Evolutionary conservation across 192 early-diverging fungal genomes (phyloP).

Genomic region (Backusella parvicylindrica): DNA sequence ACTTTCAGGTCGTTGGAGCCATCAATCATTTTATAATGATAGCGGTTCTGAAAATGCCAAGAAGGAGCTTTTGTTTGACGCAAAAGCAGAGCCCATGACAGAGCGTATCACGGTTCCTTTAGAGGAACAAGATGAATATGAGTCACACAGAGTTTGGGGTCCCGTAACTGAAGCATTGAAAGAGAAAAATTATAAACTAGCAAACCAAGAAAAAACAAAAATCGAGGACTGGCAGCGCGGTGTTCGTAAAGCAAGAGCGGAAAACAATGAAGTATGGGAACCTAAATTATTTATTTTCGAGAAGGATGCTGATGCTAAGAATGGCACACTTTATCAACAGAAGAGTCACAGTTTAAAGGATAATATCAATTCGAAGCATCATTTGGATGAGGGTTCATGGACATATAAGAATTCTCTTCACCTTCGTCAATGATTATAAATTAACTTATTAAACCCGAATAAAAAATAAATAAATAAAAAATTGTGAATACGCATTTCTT

Average conservation of each 20-base stretch:
- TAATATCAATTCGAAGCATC: slow-evolving; percentile 1
- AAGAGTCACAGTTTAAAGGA: background rate
- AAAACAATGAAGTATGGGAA: slow-evolving; percentile 39
- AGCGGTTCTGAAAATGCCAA: slow-evolving; percentile 29
- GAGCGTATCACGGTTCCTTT: slow-evolving; percentile 55
- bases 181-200: slow-evolving; percentile 57
- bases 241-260: slow-evolving; percentile 55
- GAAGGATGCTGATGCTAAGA: slow-evolving; percentile 8
- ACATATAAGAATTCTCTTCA: slow-evolving; percentile 32
- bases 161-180: slow-evolving; percentile 61
- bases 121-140: slow-evolving; percentile 55
- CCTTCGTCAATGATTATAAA: background rate
- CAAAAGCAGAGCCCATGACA: slow-evolving; percentile 51
- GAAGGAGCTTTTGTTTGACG: slow-evolving; percentile 62
- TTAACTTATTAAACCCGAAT: background rate
- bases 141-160: slow-evolving; percentile 72
- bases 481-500: too few relatives aligned
- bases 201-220: slow-evolving; percentile 61
- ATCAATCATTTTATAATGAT: slow-evolving; percentile 25
- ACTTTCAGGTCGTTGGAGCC: slow-evolving; percentile 33
- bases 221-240: slow-evolving; percentile 68
- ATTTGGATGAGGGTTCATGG: slow-evolving; percentile 32
- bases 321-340: slow-evolving; percentile 2
- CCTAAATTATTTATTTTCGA: slow-evolving; percentile 27
- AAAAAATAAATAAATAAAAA: too few relatives aligned